Base-by-base conservation (phyloP, 2,329 filamentous ascomycete species). In the Allantophomopsis cytisporea region DNA sequence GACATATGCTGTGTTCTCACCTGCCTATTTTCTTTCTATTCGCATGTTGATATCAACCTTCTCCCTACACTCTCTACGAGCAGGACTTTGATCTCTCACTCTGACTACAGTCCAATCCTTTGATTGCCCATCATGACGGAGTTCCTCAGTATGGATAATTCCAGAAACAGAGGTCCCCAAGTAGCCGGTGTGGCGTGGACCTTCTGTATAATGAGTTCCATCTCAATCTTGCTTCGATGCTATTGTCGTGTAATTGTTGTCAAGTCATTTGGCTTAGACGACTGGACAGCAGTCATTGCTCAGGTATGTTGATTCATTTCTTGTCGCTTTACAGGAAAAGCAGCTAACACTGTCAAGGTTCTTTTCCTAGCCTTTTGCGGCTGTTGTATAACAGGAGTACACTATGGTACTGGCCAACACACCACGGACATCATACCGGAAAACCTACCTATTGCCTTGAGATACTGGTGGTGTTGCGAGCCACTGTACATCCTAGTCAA, bases 391-490 rank as follows among this genome's bases (percentile, higher is more conserved):
- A 21, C 36, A 5, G 46, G 44, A 14, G 35, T 52, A 1, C 36
- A 40, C 17, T 46, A 45, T 32, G 50, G 51, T 4, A 47, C 38
- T 17, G 51, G 50, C 17, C 36, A 39, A 16, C 48, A 49, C 31
- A 12, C 42, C 2, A 18, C 31, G 7, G 37, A 46, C 13, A 45
- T 52, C 14, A 16, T 40, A 11, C 33, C 17, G 2, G 14, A 38
- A 23, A 39, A 52, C 30, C 14, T 48, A 3, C 41, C 48, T 2
- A 46, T 36, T 31, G 48, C 49, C 4, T 30, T 51, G 1, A 40
- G 39, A 31, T 48, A 38, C 31, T 73, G 68, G 68, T 73, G 66
- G 56, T 60, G 73, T n/a, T 69, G 67, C 46, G 69, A 73, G 47
- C 54, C 68, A n/a, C 63, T 65, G 44, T 74, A 74, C 50, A 62